A percentile compares a stretch with the other conserved stretches of the same genome.
phyloP scores from a whole-genome alignment of 176 grass and related monocot species.

The Echinochloa phyllopogon region DNA sequence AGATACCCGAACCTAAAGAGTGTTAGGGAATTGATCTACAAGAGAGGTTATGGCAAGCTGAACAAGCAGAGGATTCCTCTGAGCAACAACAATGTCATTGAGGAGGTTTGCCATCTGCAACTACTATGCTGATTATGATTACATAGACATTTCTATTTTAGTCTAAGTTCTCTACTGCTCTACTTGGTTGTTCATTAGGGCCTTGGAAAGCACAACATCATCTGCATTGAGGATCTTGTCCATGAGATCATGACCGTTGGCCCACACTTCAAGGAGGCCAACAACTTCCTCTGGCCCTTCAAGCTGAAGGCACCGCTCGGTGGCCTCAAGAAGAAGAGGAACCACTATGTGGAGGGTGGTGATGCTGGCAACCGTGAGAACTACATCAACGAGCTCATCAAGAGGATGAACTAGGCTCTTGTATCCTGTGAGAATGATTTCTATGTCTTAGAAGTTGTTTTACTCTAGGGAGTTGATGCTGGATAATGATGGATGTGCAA shows the following conservation, averaged over 20 bases:
- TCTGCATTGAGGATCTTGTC: constrained; percentile 75
- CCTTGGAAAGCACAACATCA: constrained; percentile 65
- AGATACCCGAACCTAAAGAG: constrained; percentile 91
- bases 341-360: constrained; percentile 66
- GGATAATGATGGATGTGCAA: constrained; percentile 38
- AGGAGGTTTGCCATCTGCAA: constrained; percentile 41
- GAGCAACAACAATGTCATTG: constrained; percentile 70
- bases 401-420: constrained; percentile 61
- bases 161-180: neutral
- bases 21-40: constrained; percentile 79
- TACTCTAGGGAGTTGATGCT: constrained; percentile 29
- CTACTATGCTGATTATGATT: neutral
- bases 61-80: constrained; percentile 83
- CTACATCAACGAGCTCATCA: constrained; percentile 83
- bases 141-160: neutral
- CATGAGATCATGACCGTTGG: constrained; percentile 75
- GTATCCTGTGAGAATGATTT: constrained; percentile 7
- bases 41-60: constrained; percentile 79
- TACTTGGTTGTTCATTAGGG: constrained; percentile 34
- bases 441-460: constrained; percentile 9
- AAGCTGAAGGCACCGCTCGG: constrained; percentile 72
- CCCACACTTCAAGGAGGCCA: constrained; percentile 73
- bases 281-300: constrained; percentile 79
- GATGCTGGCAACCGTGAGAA: constrained; percentile 74
- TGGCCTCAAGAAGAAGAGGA: constrained; percentile 71